phyloP scores from a whole-genome alignment of 2,329 filamentous ascomycete genomes.

The Diaporthe ampelina region DNA sequence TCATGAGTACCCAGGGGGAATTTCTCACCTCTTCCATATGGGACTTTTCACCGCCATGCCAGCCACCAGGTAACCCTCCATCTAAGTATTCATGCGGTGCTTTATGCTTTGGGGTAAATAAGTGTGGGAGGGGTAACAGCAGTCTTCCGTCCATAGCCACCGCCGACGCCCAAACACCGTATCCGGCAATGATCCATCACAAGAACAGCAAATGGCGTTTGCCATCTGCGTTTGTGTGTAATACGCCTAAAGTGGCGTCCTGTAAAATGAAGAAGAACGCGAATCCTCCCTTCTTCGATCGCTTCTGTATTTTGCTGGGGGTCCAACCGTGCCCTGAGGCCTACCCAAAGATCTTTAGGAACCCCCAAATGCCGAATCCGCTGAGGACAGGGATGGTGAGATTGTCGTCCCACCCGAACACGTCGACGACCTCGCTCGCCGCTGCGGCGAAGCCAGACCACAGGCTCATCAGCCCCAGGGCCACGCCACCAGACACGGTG shows the following conservation, averaged over 20 bases:
- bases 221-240: neutral
- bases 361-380: constrained; percentile 89
- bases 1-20: neutral
- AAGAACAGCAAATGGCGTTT: neutral
- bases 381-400: constrained; percentile 95
- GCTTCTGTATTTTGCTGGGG: neutral
- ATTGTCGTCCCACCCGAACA: constrained; percentile 98
- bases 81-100: constrained; percentile 1
- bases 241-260: neutral
- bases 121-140: neutral
- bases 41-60: neutral
- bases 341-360: constrained; percentile 87
- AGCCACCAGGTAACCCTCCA: neutral
- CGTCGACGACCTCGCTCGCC: constrained; percentile 88
- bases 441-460: constrained; percentile 92
- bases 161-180: constrained; percentile 18
- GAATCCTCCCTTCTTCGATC: neutral
- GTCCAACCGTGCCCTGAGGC: neutral
- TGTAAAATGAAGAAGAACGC: neutral
- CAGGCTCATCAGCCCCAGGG: constrained; percentile 84
- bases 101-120: neutral
- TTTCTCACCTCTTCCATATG: neutral
- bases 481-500: constrained; percentile 77
- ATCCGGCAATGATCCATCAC: neutral
- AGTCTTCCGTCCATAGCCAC: neutral